Base-by-base conservation (phyloP, 83 land plant genomes). In the Thuja plicata region DNA sequence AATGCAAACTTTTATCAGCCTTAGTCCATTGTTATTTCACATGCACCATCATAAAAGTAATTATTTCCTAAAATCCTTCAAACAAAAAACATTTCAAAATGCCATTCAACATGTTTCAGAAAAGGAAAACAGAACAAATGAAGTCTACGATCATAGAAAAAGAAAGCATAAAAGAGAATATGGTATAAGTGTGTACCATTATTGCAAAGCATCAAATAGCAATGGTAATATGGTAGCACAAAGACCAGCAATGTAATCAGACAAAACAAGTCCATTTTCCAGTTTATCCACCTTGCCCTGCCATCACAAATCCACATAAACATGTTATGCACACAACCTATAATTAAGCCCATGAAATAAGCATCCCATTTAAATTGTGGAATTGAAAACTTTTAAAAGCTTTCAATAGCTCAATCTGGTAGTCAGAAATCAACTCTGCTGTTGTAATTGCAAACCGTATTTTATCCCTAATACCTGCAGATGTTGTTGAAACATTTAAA, bases 141-240 rank as follows among this genome's bases (percentile, higher is more conserved):
- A 71, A 11, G 71, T 41, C 8, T 0, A 43, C 6, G 8, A 24
- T 27, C 73, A 66, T 66, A 74, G 34, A 21, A 74, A 55, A 62
- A 8, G 21, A 41, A 84, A 38, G 88, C 54, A 87, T 19, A 21
- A 76, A 60, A 82, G 24, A 82, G 48, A 45, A 87, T 2, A 88
- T 12, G 46, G 43, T 40, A 88, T 87, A 21, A 45, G 55, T 40
- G 79, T 87, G 30, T 89, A 94, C 99, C 97, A 86, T 88, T 95
- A 88, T 92, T 96, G 60, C 94, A 89, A 43, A 97, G 97, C 88
- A 95, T 90, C 86, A 97, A 81, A 87, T 96, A 96, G 90, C 98
- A 97, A 87, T 97, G 99, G 89, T 97, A 97, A 81, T 96, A 97
- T n/a, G 99, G 99, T 89, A 97, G 79, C 87, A 95, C 89, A 90